Base-by-base conservation (phyloP, 192 early-diverging fungal species). In the Coemansia asiatica region DNA sequence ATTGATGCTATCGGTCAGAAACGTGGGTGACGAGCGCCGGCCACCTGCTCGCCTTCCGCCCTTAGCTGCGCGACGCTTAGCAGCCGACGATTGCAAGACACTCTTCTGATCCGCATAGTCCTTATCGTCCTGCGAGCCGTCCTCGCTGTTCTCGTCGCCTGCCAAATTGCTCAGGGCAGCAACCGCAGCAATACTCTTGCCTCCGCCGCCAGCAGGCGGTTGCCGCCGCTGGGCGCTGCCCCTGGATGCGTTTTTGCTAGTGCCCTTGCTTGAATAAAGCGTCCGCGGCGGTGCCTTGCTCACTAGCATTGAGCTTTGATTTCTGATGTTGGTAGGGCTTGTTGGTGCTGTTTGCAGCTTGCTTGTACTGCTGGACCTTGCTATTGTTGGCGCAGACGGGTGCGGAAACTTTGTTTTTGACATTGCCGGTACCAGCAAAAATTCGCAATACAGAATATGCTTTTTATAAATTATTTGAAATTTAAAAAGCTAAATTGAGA, bases 331-430 rank as follows among this genome's bases (percentile, higher is more conserved):
- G 21, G 63, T 56, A 19, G 33, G 33, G 60, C 33, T 57, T 33
- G 28, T 36, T n/a, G 28, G 6, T 18, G 56, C 31, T 33, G 28
- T 33, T 15, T 33, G 50, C 5, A 23, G 21, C 8, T 16, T 53
- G 6, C 26, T 53, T 10, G 9, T 7, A 22, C 22, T 22, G 35
- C 16, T n/a, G 36, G 62, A 40, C 63, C 33, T 58, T 53, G 68
- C 53, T 80, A 80, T 80, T 68, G 77, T 74, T 35, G 77, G 77
- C 9, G 77, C 77, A 21, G 77, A 80, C 38, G 77, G 77, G 47
- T 80, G 77, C 64, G 77, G 77, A 69, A 80, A 80, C 46, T 66
- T 66, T 59, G 77, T 74, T 28, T 74, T 74, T 36, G 77, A 57
- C 77, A 80, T 80, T 65, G 10, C 25, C 22, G 21, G 25, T 25